A percentile compares a stretch with the other conserved stretches of the same genome.
These are phyloP conservation scores for Aspergillus homomorphus DNA, from an alignment of 495 filamentous ascomycete species.

Conservation along the genomic window DNA sequence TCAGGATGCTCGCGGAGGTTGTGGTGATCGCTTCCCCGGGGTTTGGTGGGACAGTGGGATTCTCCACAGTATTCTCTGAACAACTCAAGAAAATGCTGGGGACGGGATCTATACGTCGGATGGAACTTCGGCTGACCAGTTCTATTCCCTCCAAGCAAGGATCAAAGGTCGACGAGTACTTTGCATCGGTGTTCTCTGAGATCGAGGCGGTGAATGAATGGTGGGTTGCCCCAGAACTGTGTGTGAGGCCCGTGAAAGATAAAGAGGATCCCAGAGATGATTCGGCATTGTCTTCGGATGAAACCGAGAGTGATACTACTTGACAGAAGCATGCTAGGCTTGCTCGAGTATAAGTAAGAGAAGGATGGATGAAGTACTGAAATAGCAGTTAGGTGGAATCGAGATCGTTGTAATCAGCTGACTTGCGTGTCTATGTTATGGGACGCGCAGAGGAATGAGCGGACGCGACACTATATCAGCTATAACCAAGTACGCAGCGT, in stretches of 20 bases:
- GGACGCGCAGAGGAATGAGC: too few species aligned
- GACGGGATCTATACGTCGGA: background rate
- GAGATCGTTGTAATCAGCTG: too few species aligned
- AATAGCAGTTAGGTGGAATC: too few species aligned
- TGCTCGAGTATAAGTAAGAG: too few species aligned
- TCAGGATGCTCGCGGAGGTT: background rate
- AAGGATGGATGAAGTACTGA: too few species aligned
- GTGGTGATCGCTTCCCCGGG: background rate
- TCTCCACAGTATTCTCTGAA: background rate
- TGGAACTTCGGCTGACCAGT: background rate
- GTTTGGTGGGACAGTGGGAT: too few species aligned
- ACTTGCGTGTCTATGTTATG: too few species aligned
- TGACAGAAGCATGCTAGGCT: too few species aligned
- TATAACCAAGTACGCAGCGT: too few species aligned
- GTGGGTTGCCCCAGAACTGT: slow-evolving; percentile 6
- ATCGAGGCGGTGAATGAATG: background rate
- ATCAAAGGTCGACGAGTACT: background rate
- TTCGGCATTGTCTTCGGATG: background rate
- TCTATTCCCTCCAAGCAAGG: background rate
- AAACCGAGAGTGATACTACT: background rate
- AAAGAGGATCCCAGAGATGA: background rate
- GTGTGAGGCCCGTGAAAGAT: background rate
- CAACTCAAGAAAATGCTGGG: background rate
- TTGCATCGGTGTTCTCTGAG: background rate
- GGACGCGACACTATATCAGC: too few species aligned